phyloP scores from a whole-genome alignment of 2,329 filamentous ascomycete species.

The Xylariaceae sp. region DNA sequence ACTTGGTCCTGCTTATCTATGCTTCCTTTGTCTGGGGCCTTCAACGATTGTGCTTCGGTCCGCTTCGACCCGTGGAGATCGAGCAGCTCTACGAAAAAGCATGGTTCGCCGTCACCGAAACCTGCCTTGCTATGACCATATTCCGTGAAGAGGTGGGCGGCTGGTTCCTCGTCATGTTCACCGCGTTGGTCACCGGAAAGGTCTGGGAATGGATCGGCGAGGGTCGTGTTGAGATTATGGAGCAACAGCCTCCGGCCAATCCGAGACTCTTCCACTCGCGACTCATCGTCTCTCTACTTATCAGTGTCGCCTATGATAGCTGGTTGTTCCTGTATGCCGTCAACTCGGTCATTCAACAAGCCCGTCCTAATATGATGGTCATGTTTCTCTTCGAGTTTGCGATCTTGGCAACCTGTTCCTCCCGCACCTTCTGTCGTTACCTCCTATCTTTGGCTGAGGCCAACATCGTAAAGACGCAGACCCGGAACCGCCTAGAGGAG shows the following conservation, averaged over 20 bases:
- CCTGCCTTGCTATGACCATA: constrained; percentile 94
- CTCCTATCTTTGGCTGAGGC: constrained; percentile 72
- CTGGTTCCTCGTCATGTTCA: constrained; percentile 96
- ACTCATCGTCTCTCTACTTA: constrained; percentile 68
- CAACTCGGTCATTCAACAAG: constrained; percentile 76
- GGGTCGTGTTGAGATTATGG: constrained; percentile 85
- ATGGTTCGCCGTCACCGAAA: constrained; percentile 98
- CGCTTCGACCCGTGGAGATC: constrained; percentile 85
- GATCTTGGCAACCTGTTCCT: constrained; percentile 72
- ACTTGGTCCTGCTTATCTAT: constrained; percentile 78
- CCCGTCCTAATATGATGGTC: constrained; percentile 97
- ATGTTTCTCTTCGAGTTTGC: constrained; percentile 99
- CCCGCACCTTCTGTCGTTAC: constrained; percentile 76
- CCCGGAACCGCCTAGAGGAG: constrained; percentile 60
- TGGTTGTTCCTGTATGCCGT: constrained; percentile 78
- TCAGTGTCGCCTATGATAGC: constrained; percentile 75
- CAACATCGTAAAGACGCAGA: constrained; percentile 69
- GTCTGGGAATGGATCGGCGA: constrained; percentile 99
- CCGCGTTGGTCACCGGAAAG: constrained; percentile 84
- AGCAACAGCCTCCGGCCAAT: constrained; percentile 90
- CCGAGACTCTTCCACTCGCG: constrained; percentile 82
- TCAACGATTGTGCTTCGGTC: constrained; percentile 85
- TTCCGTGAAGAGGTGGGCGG: constrained; percentile 92
- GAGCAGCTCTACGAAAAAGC: constrained; percentile 96
- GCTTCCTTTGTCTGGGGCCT: constrained; percentile 78